Base-by-base conservation (phyloP, 176 grass and related monocot genomes). In the Bolboschoenus planiculmis region DNA sequence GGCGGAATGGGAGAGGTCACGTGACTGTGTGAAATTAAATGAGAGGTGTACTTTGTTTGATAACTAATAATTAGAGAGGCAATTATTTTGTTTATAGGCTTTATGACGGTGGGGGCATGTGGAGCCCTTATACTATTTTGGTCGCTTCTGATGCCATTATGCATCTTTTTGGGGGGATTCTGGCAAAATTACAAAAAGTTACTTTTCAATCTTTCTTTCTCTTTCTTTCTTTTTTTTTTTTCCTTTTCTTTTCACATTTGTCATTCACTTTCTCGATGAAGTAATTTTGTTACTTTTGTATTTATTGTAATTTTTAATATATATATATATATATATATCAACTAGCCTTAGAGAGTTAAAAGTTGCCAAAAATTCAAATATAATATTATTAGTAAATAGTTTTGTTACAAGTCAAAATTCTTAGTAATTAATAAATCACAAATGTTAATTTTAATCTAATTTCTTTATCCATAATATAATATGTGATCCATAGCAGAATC, bases 31-130 rank as follows among this genome's bases (percentile, higher is more conserved):
- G 30, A 80, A 40, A 61, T 60, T 48, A 43, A 81, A 81, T 26
- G 76, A 27, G 46, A 43, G 30, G 33, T 82, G 80, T 66, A 82
- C 80, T 82, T 82, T 48, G 79, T 37, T 82, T 63, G 80, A 63
- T 82, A 65, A 42, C 58, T 30, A 82, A 82, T 82, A 82, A 82
- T 82, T 82, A 82, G 58, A 82, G 37, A 61, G 37, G 27, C 33
- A 31, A 65, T 33, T 62, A 26, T 44, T 75, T 81, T 30, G 60
- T 61, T 50, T n/a, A n/a, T 15, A 13, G 51, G 16, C 9, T 65
- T 82, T 10, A 81, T 60, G 80, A 47, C 43, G 26, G 58, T 59
- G 58, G 58, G 58, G 80, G 40, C 80, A 82, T 66, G 80, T 82
- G 58, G 36, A 82, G 5, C 27, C 60, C 20, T 11, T 62, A 15